Base-by-base conservation (phyloP, 257 asterid species). In the Lantana camara region DNA sequence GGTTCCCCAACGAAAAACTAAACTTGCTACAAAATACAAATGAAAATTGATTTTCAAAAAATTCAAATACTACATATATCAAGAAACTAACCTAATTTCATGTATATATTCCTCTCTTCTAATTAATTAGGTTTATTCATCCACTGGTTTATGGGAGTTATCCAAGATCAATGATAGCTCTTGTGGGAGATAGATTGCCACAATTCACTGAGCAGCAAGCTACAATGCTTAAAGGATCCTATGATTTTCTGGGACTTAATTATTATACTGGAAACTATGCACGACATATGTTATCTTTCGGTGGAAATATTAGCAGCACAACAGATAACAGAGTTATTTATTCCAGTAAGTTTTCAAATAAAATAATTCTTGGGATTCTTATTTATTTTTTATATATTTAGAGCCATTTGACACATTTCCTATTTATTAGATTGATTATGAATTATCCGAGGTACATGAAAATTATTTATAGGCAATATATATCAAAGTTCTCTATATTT, bases 231-330 rank as follows among this genome's bases (percentile, higher is more conserved):
- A 82, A 77, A 34, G 84, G 86, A 8, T 86, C 95, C 1, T 71
- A 17, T 8, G 95, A 84, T 63, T 86, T 75, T 40, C 13, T 78
- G 16, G 91, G 95, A 66, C 1, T 80, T 14, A 86, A 86, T 73
- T 84, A 86, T 73, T 83, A 86, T 46, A 77, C 85, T 14, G 69
- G 80, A 1, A 71, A 61, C 44, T 86, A 69, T 48, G 88, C 83
- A 0, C 69, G 76, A 0, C 63, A 75, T 47, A 14, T 50, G 12
- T 11, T 27, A 4, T 5, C 55, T 7, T 64, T 35, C 7, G 44
- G 4, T 10, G 76, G 59, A 4, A 69, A 72, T 23, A 34, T 67
- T 9, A 75, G 70, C 7, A 72, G 66, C 23, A 60, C 64, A 14
- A 22, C 74, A 0, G 80, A 80, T 42, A 53, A 20, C 34, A 45